Percentiles rank a stretch among this genome's conserved stretches.
Conservation (phyloP, 2,329 filamentous ascomycete species). For the Xylariaceae sp. region DNA sequence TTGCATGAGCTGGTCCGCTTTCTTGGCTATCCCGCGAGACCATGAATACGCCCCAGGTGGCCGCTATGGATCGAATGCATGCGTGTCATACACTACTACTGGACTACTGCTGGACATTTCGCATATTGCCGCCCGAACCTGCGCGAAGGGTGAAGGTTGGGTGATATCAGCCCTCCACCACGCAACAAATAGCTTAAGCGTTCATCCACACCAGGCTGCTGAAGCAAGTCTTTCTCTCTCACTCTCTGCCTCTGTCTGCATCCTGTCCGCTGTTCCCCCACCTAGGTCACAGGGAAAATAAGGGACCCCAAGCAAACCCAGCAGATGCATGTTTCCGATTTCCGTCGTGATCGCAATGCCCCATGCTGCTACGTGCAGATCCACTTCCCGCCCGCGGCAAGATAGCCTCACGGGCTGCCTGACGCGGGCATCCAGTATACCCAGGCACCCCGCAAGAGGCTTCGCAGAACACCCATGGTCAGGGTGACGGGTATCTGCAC, state of each 20-base stretch:
- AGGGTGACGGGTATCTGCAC: no score
- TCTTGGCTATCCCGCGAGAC: background rate
- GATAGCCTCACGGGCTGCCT: conserved; percentile 3
- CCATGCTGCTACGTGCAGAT: background rate
- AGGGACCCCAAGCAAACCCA: background rate
- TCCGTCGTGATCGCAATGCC: conserved; percentile 1
- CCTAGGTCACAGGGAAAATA: background rate
- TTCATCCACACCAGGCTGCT: background rate
- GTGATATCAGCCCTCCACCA: background rate
- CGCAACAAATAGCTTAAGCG: background rate
- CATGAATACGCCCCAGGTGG: background rate
- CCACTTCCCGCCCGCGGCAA: conserved; percentile 4
- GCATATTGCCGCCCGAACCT: background rate
- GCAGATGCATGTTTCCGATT: conserved; percentile 4
- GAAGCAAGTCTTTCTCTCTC: background rate
- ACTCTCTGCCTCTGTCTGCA: background rate
- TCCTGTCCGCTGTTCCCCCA: background rate
- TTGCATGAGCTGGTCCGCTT: background rate
- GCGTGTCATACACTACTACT: background rate
- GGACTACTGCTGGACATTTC: background rate
- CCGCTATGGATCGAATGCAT: background rate
- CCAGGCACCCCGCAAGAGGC: no score
- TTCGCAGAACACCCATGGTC: no score
- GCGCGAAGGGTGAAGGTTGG: background rate
- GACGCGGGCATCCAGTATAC: background rate